Conservation (phyloP, 1,284 basidiomycete species). For the Chalciporus sp. region DNA sequence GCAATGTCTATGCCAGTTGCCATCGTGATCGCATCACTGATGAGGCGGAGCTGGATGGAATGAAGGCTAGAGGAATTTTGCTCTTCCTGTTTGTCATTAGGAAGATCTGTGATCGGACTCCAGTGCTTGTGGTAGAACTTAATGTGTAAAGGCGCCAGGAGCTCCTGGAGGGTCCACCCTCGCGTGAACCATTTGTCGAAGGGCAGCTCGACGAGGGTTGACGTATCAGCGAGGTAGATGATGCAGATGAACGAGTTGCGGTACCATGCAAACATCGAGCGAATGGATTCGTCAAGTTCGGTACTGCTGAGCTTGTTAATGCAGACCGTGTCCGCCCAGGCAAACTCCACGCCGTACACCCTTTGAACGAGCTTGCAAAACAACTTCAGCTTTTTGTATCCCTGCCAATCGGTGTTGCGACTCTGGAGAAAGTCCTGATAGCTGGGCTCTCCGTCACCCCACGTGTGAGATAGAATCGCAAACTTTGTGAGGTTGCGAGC, state of each 20-base stretch:
- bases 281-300: constrained; percentile 11
- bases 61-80: neutral
- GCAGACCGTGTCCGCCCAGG: constrained; percentile 11
- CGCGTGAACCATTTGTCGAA: constrained; percentile 14
- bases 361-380: neutral
- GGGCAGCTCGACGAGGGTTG: neutral
- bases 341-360: neutral
- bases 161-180: constrained; percentile 19
- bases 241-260: constrained; percentile 6
- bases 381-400: neutral
- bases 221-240: constrained; percentile 3
- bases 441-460: neutral
- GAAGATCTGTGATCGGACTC: constrained; percentile 1
- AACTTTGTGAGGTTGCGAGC: neutral
- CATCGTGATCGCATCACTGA: neutral
- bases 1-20: neutral
- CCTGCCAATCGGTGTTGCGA: neutral
- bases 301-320: constrained; percentile 11
- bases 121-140: constrained; percentile 13
- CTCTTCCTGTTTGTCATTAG: neutral
- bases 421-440: neutral
- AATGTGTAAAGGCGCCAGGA: constrained; percentile 4
- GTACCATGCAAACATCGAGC: constrained; percentile 16
- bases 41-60: neutral
- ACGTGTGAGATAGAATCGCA: constrained; percentile 1